Evolutionary conservation across 2,329 filamentous ascomycete species (phyloP), one percentile per base, ranked within the genome.

Genomic region (Fusarium aywerte): DNA sequence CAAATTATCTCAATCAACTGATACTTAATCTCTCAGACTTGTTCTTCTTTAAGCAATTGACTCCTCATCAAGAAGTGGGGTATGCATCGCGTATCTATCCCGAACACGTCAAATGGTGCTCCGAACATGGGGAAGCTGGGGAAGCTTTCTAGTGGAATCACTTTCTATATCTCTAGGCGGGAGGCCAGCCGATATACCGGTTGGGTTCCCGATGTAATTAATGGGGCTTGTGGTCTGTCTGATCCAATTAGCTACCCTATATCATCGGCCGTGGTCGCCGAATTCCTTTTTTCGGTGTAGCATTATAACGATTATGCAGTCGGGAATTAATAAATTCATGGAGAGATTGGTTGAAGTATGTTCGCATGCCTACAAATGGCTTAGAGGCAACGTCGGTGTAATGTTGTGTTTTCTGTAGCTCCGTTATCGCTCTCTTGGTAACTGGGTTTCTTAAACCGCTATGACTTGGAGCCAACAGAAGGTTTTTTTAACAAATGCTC

Each of bases 51-150:
- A 48, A 27, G 27, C 40, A 16, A 29, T 35, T 25, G 25, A 39
- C 65, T 67, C 65, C 54, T 67, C 65, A 61, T 61, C 31, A 31
- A 33, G 52, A 58, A 65, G 64, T 67, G 65, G 65, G 60, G 65
- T 61, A 25, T 44, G 5, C 27, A 65, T 68, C 65, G 65, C 60
- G 50, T 47, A 25, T 31, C 18, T 45, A 31, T 40, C 52, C 65
- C 65, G 65, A 10, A 67, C 15, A 21, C 47, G 31, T 38, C n/a
- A 29, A 39, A 57, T 5, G 12, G n/a, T 9, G 7, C 39, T 47
- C 61, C 59, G 60, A 64, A 23, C 7, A 35, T 42, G 44, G 44
- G 51, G 39, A 42, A 23, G 10, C 4, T n/a, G n/a, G n/a, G n/a
- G n/a, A n/a, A n/a, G n/a, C n/a, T n/a, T 27, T 40, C 38, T 16